Percentiles rank a stretch among this genome's conserved stretches.
These are phyloP conservation scores for Monilinia polystroma DNA, from an alignment of 2,329 filamentous ascomycete species.

Conservation along the genomic window DNA sequence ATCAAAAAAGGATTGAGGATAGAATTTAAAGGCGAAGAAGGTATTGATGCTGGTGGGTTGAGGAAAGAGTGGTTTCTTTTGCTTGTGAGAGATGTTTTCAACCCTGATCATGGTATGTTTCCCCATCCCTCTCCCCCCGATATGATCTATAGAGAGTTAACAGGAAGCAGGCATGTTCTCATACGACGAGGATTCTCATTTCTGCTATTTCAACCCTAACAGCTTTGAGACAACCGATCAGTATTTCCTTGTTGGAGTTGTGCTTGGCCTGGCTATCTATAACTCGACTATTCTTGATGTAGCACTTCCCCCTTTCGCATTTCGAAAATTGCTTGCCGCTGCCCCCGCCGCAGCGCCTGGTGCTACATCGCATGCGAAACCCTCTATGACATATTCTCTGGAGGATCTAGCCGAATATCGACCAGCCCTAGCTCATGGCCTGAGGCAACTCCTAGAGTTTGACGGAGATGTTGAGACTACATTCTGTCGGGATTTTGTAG, in stretches of 20 bases:
- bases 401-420: conserved; percentile 82
- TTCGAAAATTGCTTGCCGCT: conserved; percentile 79
- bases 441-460: conserved; percentile 75
- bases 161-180: conserved; percentile 71
- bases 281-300: conserved; percentile 92
- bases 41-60: conserved; percentile 83
- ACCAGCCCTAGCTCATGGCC: conserved; percentile 70
- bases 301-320: conserved; percentile 83
- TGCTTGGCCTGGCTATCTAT: conserved; percentile 88
- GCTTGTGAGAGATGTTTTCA: conserved; percentile 84
- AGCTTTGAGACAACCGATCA: conserved; percentile 90
- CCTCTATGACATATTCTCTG: conserved; percentile 70
- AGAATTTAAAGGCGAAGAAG: conserved; percentile 84
- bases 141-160: conserved; percentile 25
- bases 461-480: conserved; percentile 79
- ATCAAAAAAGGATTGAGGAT: conserved; percentile 89
- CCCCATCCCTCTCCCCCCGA: neutral
- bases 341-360: conserved; percentile 61
- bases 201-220: conserved; percentile 90
- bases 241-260: conserved; percentile 84
- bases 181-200: conserved; percentile 86
- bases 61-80: conserved; percentile 95
- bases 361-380: conserved; percentile 55
- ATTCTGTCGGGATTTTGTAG: conserved; percentile 79
- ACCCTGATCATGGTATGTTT: conserved; percentile 74